Conservation (phyloP, 371 early-diverging fungal species). For the Conidiobolus coronatus region DNA sequence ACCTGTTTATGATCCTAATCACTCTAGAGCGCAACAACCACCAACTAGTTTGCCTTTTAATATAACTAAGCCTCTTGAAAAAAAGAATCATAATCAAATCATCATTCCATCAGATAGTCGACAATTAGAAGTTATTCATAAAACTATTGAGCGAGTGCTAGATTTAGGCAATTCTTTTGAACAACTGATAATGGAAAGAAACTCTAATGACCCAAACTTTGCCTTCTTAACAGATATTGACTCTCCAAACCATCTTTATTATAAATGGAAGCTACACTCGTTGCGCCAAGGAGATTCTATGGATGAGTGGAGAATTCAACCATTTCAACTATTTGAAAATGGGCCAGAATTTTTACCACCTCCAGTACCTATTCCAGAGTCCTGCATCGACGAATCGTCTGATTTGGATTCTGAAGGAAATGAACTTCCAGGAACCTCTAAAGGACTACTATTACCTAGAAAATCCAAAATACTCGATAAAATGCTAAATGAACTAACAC, state of each 20-base stretch:
- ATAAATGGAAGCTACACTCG: constrained; percentile 80
- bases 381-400: constrained; percentile 34
- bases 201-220: constrained; percentile 35
- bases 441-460: constrained; percentile 11
- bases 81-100: constrained; percentile 20
- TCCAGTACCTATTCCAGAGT: constrained; percentile 15
- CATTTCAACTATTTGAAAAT: constrained; percentile 72
- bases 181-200: constrained; percentile 37
- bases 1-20: constrained; percentile 44
- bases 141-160: constrained; percentile 60
- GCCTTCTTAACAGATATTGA: constrained; percentile 41
- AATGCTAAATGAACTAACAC: constrained; percentile 20
- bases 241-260: constrained; percentile 64
- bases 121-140: constrained; percentile 46
- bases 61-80: constrained; percentile 14
- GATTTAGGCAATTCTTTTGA: constrained; percentile 57
- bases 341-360: constrained; percentile 79
- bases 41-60: constrained; percentile 45
- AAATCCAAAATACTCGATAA: constrained; percentile 25
- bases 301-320: constrained; percentile 42
- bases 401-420: background rate
- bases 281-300: constrained; percentile 66
- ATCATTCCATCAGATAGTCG: constrained; percentile 30
- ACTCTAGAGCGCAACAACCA: background rate
- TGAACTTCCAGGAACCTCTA: background rate